Percentiles rank a stretch among this genome's conserved stretches.
phyloP scores from a whole-genome alignment of 768 basidiomycete genomes.

The Russula griseocarnosa region DNA sequence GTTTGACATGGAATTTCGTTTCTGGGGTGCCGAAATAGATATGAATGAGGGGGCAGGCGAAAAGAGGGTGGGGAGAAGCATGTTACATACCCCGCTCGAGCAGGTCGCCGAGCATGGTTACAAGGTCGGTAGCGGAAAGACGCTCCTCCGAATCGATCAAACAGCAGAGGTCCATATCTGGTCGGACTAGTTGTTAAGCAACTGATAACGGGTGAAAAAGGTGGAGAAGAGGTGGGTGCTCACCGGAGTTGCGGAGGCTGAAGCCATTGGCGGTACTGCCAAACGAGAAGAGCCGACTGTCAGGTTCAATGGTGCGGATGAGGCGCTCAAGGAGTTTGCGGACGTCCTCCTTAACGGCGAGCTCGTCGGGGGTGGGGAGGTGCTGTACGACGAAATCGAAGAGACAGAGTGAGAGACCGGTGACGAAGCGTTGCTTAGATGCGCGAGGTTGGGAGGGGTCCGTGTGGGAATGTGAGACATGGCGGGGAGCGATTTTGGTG shows the following conservation, averaged over 20 bases:
- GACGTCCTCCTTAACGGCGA: conserved; percentile 94
- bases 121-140: conserved; percentile 80
- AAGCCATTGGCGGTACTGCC: conserved; percentile 97
- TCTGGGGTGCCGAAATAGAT: conserved; percentile 45
- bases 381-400: conserved; percentile 93
- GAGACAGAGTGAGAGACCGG: conserved; percentile 83
- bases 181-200: neutral
- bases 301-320: conserved; percentile 91
- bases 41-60: neutral
- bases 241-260: conserved; percentile 92
- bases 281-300: conserved; percentile 86
- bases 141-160: conserved; percentile 85
- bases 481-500: conserved; percentile 15
- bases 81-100: conserved; percentile 76
- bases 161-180: conserved; percentile 99
- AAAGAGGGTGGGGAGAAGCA: conserved; percentile 8
- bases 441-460: conserved; percentile 30
- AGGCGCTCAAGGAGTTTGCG: conserved; percentile 91
- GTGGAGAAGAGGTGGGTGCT: conserved; percentile 11
- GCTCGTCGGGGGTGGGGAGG: conserved; percentile 83
- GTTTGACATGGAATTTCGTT: conserved; percentile 95
- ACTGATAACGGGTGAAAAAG: too few species aligned
- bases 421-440: conserved; percentile 61
- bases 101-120: conserved; percentile 89
- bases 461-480: conserved; percentile 17